Evolutionary conservation across 768 basidiomycete species (phyloP).

Genomic region (Lactarius hengduanensis): DNA sequence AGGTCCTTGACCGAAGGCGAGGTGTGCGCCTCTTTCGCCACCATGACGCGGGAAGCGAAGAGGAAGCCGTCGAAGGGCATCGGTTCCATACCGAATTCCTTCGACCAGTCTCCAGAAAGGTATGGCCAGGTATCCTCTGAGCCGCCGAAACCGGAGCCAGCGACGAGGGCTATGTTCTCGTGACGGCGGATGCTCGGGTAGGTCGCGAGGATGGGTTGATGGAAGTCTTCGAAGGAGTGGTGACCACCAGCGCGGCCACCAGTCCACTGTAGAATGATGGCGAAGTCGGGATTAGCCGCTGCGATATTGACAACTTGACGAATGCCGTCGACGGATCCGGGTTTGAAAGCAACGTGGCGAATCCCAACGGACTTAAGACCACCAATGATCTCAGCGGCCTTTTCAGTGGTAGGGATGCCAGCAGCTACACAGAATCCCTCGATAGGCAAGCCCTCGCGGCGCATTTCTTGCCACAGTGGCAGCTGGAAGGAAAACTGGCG

Average conservation of each 20-base stretch:
- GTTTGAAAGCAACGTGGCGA: constrained; percentile 97
- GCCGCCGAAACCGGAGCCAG: constrained; percentile 93
- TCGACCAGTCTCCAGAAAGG: constrained; percentile 93
- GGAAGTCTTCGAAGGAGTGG: constrained; percentile 98
- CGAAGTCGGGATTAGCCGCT: constrained; percentile 89
- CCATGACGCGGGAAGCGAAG: constrained; percentile 97
- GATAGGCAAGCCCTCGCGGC: constrained; percentile 88
- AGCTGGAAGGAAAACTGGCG: constrained; percentile 97
- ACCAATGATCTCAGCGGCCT: constrained; percentile 93
- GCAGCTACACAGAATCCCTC: constrained; percentile 99
- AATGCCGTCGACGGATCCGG: constrained; percentile 96
- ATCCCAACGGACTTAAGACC: constrained; percentile 82
- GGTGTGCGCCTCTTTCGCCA: constrained; percentile 97
- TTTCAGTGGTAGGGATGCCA: constrained; percentile 95
- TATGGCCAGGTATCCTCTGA: constrained; percentile 97
- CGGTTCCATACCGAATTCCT: constrained; percentile 77
- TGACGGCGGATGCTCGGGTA: constrained; percentile 90
- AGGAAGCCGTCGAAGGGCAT: constrained; percentile 99
- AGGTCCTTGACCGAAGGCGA: constrained; percentile 93
- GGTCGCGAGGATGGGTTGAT: constrained; percentile 89
- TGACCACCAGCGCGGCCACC: constrained; percentile 98
- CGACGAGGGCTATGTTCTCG: constrained; percentile 84
- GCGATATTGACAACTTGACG: constrained; percentile 97
- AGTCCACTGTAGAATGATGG: constrained; percentile 98
- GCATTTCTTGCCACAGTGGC: constrained; percentile 98